Evolutionary conservation across 1,284 basidiomycete species (phyloP), one percentile per base, ranked within the genome.

Genomic region (Trichosporon inkin): DNA sequence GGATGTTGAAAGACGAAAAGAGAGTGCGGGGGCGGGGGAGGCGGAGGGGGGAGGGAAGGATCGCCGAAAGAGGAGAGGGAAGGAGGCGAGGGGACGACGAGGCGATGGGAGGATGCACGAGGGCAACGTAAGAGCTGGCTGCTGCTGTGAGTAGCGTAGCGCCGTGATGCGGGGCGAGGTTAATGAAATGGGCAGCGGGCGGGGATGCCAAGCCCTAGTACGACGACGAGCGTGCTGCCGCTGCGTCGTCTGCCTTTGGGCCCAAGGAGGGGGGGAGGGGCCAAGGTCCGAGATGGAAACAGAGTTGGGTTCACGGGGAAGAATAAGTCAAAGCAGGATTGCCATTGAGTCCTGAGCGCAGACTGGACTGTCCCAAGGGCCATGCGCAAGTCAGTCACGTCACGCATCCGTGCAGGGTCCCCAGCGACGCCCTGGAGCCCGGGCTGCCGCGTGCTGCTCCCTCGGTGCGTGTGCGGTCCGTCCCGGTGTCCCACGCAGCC

Each of bases 291-390:
- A 16, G 14, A 24, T 28, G 22, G 11, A 24, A 49, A 32, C 44
- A 49, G 44, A 49, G 44, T 49, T 49, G 44, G 24, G 44, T 49
- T 49, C 44, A 49, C 44, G 44, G 44, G 44, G 28, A 49, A 49
- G 22, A 49, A 49, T 28, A 49, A 47, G 44, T 49, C 44, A 49
- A 49, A 32, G 44, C 44, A 49, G 44, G 44, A 49, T 49, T 49
- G 28, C 44, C 44, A 49, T 49, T 22, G 22, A 10, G 44, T 49
- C 44, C 44, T 49, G 44, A 49, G 28, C 24, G 44, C 44, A 22
- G n/a, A 28, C 22, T 49, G 44, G 24, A 49, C 22, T 49, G 41
- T 47, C 20, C 41, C 20, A 24, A 47, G 41, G 20, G 44, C 44
- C 44, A 49, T 49, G 44, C 28, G 20, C 10, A 22, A 8, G 28